These are phyloP conservation scores for Populus hybrid DNA, from an alignment of 441 rosid genomes.

Conservation along the genomic window DNA sequence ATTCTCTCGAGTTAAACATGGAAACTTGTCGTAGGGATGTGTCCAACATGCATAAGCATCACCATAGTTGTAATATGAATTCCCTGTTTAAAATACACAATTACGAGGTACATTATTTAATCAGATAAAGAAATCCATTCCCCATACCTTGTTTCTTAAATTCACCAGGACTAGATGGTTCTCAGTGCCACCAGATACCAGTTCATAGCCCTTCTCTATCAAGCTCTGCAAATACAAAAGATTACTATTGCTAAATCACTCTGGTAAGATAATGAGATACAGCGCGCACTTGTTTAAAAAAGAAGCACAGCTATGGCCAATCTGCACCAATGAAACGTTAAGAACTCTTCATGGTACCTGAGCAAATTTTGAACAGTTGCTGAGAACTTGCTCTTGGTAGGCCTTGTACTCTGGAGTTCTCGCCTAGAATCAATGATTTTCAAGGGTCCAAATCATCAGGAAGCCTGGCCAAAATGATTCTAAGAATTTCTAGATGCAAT, in stretches of 20 bases:
- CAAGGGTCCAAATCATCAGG: slow-evolving; percentile 13
- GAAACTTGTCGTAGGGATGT: neutral
- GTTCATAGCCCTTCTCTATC: slow-evolving; percentile 71
- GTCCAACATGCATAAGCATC: neutral
- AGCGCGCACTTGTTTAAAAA: neutral
- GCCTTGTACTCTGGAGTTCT: slow-evolving; percentile 85
- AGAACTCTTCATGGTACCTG: slow-evolving; percentile 43
- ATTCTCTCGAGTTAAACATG: neutral
- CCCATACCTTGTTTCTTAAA: slow-evolving; percentile 71
- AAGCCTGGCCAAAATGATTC: slow-evolving; percentile 11
- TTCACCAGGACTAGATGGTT: slow-evolving; percentile 96
- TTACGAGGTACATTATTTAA: slow-evolving; percentile 10
- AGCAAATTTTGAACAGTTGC: slow-evolving; percentile 75
- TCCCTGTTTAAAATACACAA: neutral
- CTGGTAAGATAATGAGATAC: slow-evolving; percentile 7
- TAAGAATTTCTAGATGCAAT: neutral
- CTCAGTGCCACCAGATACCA: slow-evolving; percentile 96
- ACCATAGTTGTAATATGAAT: neutral
- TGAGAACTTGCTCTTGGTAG: slow-evolving; percentile 89
- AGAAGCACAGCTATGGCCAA: slow-evolving; percentile 12
- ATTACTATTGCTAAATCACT: slow-evolving; percentile 7
- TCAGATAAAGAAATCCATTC: slow-evolving; percentile 7
- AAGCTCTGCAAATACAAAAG: slow-evolving; percentile 51
- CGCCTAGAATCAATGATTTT: slow-evolving; percentile 38
- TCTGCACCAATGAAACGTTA: slow-evolving; percentile 4